Percentiles rank a stretch among this genome's conserved stretches.
Evolutionary conservation across 352 stramenopile species (phyloP).

Genomic region (Globisporangium acanthophoron): DNA sequence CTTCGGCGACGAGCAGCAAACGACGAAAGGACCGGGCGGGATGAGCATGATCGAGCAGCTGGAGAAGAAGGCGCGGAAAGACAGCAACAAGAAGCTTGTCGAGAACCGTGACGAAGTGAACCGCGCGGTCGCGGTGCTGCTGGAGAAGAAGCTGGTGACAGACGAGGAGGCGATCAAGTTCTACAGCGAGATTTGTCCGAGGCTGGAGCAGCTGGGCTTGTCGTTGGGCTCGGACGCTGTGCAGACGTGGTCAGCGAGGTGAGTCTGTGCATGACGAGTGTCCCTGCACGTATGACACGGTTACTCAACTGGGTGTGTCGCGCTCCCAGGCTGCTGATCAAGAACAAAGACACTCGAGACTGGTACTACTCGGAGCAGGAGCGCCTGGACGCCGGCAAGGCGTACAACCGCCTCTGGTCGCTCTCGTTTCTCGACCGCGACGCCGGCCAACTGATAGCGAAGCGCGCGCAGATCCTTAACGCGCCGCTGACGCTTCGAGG

Average conservation of each 20-base stretch:
- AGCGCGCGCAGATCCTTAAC: conserved; percentile 66
- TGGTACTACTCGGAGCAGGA: conserved; percentile 84
- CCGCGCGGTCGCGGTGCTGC: conserved; percentile 39
- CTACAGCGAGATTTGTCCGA: conserved; percentile 43
- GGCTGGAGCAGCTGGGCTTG: conserved; percentile 64
- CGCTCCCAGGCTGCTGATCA: conserved; percentile 59
- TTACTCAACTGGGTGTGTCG: neutral
- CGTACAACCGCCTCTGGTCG: conserved; percentile 72
- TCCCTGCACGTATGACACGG: neutral
- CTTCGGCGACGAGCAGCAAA: conserved; percentile 75
- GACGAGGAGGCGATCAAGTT: conserved; percentile 74
- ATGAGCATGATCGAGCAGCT: conserved; percentile 88
- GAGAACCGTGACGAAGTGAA: conserved; percentile 66
- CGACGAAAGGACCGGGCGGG: conserved; percentile 51
- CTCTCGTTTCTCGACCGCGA: conserved; percentile 79
- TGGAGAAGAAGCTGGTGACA: conserved; percentile 37
- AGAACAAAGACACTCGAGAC: conserved; percentile 84
- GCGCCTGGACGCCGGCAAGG: conserved; percentile 65
- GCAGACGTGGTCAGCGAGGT: conserved; percentile 79
- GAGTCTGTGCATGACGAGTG: neutral
- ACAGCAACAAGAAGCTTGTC: conserved; percentile 87
- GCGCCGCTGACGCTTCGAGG: conserved; percentile 57
- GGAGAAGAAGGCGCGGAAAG: conserved; percentile 80
- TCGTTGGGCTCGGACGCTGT: conserved; percentile 57
- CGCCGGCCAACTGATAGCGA: conserved; percentile 65